These are phyloP conservation scores for Talaromyces pinophilus DNA, from an alignment of 2,329 filamentous ascomycete species.

Conservation along the genomic window DNA sequence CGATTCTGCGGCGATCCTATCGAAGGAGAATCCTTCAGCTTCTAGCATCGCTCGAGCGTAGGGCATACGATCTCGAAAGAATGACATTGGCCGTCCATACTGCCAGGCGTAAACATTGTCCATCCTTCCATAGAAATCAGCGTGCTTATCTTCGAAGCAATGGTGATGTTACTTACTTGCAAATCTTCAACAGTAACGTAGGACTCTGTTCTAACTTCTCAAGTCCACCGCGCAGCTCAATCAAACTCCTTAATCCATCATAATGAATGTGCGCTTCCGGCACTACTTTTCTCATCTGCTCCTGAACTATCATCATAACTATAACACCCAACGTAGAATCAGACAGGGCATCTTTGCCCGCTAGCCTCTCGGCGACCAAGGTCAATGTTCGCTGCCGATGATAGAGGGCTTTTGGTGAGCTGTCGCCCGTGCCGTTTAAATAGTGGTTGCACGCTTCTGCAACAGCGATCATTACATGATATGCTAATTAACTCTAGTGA, in stretches of 20 bases:
- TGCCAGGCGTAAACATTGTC: constrained; percentile 20
- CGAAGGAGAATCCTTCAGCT: constrained; percentile 12
- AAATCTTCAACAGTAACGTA: constrained; percentile 14
- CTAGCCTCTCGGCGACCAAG: constrained; percentile 11
- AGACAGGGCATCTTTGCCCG: constrained; percentile 15
- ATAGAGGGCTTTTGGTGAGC: constrained; percentile 14
- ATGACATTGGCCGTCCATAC: constrained; percentile 14
- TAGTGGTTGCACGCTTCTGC: constrained; percentile 15
- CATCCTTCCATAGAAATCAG: neutral
- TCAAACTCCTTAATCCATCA: constrained; percentile 9
- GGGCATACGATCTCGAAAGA: constrained; percentile 16
- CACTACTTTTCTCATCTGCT: constrained; percentile 14
- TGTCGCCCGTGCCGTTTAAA: neutral
- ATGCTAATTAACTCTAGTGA: constrained; percentile 1
- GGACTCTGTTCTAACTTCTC: constrained; percentile 13
- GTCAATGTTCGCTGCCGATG: constrained; percentile 17
- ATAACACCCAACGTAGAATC: constrained; percentile 18
- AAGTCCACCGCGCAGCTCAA: constrained; percentile 18
- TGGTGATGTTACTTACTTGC: constrained; percentile 10
- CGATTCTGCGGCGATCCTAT: neutral
- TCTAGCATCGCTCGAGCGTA: constrained; percentile 2
- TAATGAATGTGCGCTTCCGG: constrained; percentile 18
- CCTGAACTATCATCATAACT: constrained; percentile 20
- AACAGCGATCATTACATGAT: constrained; percentile 15
- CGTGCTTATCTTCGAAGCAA: neutral